phyloP scores from a whole-genome alignment of 208 protist genomes.

The Leishmania lainsoni region DNA sequence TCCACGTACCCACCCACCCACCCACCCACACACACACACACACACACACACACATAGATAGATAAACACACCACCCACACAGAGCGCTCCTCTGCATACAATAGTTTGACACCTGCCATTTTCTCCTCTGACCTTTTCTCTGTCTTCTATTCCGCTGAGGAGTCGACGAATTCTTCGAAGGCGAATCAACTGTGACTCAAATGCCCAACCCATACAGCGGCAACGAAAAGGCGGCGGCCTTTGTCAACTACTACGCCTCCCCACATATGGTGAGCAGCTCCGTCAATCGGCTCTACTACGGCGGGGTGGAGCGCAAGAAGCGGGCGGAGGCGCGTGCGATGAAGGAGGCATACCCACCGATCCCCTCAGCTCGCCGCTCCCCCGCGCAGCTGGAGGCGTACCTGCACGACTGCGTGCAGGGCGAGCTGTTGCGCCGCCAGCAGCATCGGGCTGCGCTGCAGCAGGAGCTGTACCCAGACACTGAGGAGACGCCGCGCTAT shows the following conservation, averaged over 20 bases:
- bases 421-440: constrained; percentile 71
- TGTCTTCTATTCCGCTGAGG: not conserved
- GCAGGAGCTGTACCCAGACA: constrained; percentile 62
- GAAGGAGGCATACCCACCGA: constrained; percentile 49
- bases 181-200: no score
- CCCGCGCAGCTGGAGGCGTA: constrained; percentile 68
- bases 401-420: constrained; percentile 63
- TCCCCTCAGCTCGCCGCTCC: constrained; percentile 44
- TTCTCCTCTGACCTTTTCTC: not conserved
- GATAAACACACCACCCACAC: not conserved
- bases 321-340: constrained; percentile 48
- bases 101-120: not conserved
- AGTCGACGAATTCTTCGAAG: not conserved
- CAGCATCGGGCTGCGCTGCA: constrained; percentile 56
- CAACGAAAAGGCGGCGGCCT: constrained; percentile 70
- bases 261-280: constrained; percentile 66
- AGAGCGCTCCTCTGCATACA: not conserved
- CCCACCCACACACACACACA: not conserved
- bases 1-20: not conserved
- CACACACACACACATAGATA: not conserved
- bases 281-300: constrained; percentile 73
- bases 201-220: constrained; percentile 79
- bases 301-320: constrained; percentile 46
- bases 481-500: constrained; percentile 21
- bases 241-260: constrained; percentile 81